Percentiles rank a stretch among this genome's conserved stretches.
Conservation (phyloP, 2,329 filamentous ascomycete species). For the Cercospora brassicicola region DNA sequence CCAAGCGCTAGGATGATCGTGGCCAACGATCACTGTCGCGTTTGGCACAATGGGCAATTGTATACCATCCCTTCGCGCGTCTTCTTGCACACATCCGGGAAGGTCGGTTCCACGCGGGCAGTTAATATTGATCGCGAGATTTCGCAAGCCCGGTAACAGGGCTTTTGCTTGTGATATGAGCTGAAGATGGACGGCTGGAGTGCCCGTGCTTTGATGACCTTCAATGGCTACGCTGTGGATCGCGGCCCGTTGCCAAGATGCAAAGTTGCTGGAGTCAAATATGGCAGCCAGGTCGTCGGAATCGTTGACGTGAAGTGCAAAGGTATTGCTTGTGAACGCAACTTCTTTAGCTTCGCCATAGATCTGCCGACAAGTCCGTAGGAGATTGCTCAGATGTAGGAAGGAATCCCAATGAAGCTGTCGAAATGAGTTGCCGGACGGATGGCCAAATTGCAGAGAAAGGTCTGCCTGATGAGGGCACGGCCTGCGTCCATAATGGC, state of each 20-base stretch:
- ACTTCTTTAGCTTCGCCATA: neutral
- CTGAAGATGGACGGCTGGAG: neutral
- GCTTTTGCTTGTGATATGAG: neutral
- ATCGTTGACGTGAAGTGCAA: neutral
- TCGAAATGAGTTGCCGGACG: neutral
- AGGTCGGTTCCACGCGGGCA: neutral
- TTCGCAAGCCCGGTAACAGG: neutral
- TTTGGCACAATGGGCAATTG: neutral
- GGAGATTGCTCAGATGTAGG: neutral
- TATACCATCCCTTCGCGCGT: neutral
- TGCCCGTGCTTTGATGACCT: neutral
- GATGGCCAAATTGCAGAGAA: neutral
- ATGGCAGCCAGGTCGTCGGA: neutral
- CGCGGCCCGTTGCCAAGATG: neutral
- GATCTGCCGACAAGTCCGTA: neutral
- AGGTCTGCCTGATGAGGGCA: neutral
- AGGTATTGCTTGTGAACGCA: slow-evolving; percentile 2
- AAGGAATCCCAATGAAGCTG: slow-evolving; percentile 2
- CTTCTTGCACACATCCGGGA: neutral
- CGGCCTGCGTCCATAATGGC: neutral
- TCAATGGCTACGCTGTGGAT: neutral
- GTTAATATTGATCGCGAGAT: neutral
- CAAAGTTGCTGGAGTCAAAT: neutral
- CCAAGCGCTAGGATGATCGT: slow-evolving; percentile 1
- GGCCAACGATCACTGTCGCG: neutral